These are phyloP conservation scores for Physcomitrellopsis africana DNA, from an alignment of 225 moss, liverwort and hornwort species.

Conservation along the genomic window DNA sequence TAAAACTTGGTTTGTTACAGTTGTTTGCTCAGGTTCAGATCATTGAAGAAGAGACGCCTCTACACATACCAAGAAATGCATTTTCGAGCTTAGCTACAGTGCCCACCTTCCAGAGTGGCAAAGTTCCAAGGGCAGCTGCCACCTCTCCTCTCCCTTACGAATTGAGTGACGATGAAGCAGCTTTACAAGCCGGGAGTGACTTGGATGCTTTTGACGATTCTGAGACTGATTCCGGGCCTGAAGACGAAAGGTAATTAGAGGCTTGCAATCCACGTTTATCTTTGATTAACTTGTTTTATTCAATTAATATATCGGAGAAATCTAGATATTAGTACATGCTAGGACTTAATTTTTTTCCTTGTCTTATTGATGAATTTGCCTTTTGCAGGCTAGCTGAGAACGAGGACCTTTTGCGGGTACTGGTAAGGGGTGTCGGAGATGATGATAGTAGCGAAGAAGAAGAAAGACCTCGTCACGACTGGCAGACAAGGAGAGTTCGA, in stretches of 20 bases:
- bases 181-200: slow-evolving; percentile 69
- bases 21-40: slow-evolving; percentile 87
- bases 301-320: neutral
- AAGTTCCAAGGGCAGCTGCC: slow-evolving; percentile 60
- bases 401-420: slow-evolving; percentile 50
- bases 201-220: slow-evolving; percentile 62
- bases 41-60: slow-evolving; percentile 74
- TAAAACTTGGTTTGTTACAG: slow-evolving; percentile 37
- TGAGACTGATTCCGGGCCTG: slow-evolving; percentile 59
- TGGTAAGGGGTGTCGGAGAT: slow-evolving; percentile 57
- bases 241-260: slow-evolving; percentile 36
- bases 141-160: slow-evolving; percentile 57
- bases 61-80: slow-evolving; percentile 77
- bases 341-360: neutral
- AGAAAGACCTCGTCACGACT: slow-evolving; percentile 59
- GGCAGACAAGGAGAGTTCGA: slow-evolving; percentile 50
- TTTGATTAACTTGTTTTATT: neutral
- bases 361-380: neutral
- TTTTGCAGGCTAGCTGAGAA: slow-evolving; percentile 36
- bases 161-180: slow-evolving; percentile 70
- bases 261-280: neutral
- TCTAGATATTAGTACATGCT: neutral
- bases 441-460: slow-evolving; percentile 91
- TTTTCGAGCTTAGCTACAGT: slow-evolving; percentile 75
- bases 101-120: slow-evolving; percentile 72